Percentiles rank a stretch among this genome's conserved stretches.
phyloP scores from a whole-genome alignment of 352 stramenopile genomes.

The Phytophthora europaea region DNA sequence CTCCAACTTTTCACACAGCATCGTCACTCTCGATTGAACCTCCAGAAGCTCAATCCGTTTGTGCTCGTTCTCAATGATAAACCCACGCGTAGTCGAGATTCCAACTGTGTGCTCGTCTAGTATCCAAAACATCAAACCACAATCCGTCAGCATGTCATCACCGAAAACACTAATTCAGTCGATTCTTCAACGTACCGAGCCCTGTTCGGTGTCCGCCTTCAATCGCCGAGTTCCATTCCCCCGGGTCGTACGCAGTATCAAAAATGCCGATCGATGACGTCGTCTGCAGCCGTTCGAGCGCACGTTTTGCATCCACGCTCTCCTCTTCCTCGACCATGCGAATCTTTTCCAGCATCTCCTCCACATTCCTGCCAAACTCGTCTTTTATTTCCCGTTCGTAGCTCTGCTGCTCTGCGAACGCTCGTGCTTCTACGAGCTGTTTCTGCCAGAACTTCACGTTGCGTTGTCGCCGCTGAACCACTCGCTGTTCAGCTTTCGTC shows the following conservation, averaged over 20 bases:
- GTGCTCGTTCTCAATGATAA: slow-evolving; percentile 59
- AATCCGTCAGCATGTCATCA: slow-evolving; percentile 4
- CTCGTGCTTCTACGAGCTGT: slow-evolving; percentile 57
- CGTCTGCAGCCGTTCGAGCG: slow-evolving; percentile 40
- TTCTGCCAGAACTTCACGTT: slow-evolving; percentile 82
- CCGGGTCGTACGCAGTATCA: slow-evolving; percentile 51
- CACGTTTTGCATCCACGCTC: slow-evolving; percentile 23
- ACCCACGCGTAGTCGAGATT: slow-evolving; percentile 52
- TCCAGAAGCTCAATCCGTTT: slow-evolving; percentile 63
- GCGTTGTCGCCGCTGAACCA: slow-evolving; percentile 51
- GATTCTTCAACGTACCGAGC: slow-evolving; percentile 49
- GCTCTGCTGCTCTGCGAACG: slow-evolving; percentile 61
- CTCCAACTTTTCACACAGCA: slow-evolving; percentile 66
- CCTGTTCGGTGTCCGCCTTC: slow-evolving; percentile 53
- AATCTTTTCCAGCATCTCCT: slow-evolving; percentile 53
- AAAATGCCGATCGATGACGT: slow-evolving; percentile 67
- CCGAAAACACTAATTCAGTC: too few relatives aligned
- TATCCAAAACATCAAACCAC: slow-evolving; percentile 11
- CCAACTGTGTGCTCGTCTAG: slow-evolving; percentile 64
- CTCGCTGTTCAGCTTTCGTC: slow-evolving; percentile 14
- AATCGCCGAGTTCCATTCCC: slow-evolving; percentile 67
- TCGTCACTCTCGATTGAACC: slow-evolving; percentile 56
- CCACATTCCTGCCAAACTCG: slow-evolving; percentile 39
- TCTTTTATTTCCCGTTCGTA: slow-evolving; percentile 30
- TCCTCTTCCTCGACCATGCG: slow-evolving; percentile 42